phyloP scores from a whole-genome alignment of 1,284 basidiomycete species.

The Afroboletus lepidellus region DNA sequence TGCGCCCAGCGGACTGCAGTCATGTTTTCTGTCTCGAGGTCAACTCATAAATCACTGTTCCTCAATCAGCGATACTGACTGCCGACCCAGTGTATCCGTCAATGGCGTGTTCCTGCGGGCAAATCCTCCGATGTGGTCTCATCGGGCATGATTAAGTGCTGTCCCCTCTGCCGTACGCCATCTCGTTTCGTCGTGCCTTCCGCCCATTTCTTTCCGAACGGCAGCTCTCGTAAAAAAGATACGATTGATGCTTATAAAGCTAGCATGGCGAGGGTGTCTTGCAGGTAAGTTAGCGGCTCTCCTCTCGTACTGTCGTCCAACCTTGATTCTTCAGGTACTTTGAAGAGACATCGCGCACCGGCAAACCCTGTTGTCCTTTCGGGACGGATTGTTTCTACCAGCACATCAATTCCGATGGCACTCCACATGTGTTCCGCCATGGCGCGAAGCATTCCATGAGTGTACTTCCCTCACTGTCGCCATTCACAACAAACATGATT shows the following conservation, averaged over 20 bases:
- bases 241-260: conserved; percentile 59
- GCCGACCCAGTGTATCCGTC: conserved; percentile 59
- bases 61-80: conserved; percentile 9
- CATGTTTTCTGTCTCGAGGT: conserved; percentile 73
- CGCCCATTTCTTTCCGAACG: conserved; percentile 57
- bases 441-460: conserved; percentile 56
- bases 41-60: conserved; percentile 11
- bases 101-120: conserved; percentile 62
- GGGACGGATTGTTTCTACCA: conserved; percentile 76
- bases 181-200: conserved; percentile 71
- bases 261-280: conserved; percentile 66
- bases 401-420: conserved; percentile 64
- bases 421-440: conserved; percentile 50
- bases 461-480: conserved; percentile 23
- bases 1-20: conserved; percentile 55
- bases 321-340: conserved; percentile 52
- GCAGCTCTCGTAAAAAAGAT: conserved; percentile 49
- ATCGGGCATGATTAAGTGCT: conserved; percentile 65
- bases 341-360: conserved; percentile 43
- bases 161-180: conserved; percentile 66
- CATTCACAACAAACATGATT: neutral
- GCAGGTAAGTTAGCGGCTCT: conserved; percentile 46
- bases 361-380: conserved; percentile 63
- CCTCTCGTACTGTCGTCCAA: conserved; percentile 1
- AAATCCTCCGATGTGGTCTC: conserved; percentile 51